Conservation (phyloP, 306 rosid genomes). For the Castanea mollissima region DNA sequence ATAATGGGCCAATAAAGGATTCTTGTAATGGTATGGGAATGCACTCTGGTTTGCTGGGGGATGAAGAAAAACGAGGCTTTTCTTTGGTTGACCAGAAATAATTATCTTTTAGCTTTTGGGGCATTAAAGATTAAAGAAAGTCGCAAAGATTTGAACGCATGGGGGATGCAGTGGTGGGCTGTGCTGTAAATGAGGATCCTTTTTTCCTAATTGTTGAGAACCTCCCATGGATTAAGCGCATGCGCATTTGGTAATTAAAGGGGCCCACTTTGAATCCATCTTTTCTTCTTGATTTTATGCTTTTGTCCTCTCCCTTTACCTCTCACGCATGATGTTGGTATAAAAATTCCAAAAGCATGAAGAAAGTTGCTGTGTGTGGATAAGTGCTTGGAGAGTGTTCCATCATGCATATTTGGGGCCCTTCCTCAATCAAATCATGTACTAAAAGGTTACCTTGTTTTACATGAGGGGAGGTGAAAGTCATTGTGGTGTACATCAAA, state of each 20-base stretch:
- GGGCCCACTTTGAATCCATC: slow-evolving; percentile 67
- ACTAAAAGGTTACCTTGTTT: slow-evolving; percentile 60
- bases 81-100: slow-evolving; percentile 50
- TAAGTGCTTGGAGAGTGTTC: slow-evolving; percentile 40
- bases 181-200: slow-evolving; percentile 63
- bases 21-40: slow-evolving; percentile 26
- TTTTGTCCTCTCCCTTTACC: slow-evolving; percentile 45
- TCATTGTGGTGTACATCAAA: slow-evolving; percentile 38
- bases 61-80: slow-evolving; percentile 27
- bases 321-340: slow-evolving; percentile 40
- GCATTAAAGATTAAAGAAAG: slow-evolving; percentile 46
- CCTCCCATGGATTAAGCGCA: slow-evolving; percentile 60
- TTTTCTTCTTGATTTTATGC: slow-evolving; percentile 43
- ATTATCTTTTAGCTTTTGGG: slow-evolving; percentile 47
- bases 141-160: slow-evolving; percentile 47
- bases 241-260: slow-evolving; percentile 64
- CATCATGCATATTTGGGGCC: slow-evolving; percentile 52
- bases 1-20: slow-evolving; percentile 50
- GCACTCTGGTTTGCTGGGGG: slow-evolving; percentile 32
- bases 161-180: slow-evolving; percentile 63
- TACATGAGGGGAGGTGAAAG: slow-evolving; percentile 36
- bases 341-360: slow-evolving; percentile 39
- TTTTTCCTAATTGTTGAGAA: slow-evolving; percentile 48
- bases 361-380: slow-evolving; percentile 47
- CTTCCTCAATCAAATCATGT: slow-evolving; percentile 29